Conservation (phyloP, 768 basidiomycete genomes). For the Tylopilus vinaceipallidus region DNA sequence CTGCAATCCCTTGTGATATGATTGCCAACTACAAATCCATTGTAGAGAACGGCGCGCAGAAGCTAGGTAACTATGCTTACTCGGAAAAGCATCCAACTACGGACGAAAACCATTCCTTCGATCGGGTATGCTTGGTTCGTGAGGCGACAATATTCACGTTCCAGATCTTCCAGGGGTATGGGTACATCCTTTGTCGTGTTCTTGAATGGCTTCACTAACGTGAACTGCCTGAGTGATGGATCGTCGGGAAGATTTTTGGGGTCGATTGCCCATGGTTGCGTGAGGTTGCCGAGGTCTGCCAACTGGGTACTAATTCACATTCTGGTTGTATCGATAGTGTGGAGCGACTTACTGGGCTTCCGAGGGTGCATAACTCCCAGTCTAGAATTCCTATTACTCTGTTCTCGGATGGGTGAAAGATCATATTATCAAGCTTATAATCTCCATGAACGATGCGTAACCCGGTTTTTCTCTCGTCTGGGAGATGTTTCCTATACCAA, state of each 20-base stretch:
- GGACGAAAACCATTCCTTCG: slow-evolving; percentile 71
- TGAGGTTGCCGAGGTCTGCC: slow-evolving; percentile 88
- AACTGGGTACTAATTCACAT: slow-evolving; percentile 42
- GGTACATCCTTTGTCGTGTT: slow-evolving; percentile 55
- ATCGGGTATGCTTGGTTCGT: slow-evolving; percentile 72
- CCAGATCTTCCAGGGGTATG: slow-evolving; percentile 66
- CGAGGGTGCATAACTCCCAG: slow-evolving; percentile 96
- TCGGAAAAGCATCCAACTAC: slow-evolving; percentile 84
- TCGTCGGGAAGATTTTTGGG: slow-evolving; percentile 35
- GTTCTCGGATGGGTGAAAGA: slow-evolving; percentile 92
- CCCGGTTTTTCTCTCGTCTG: slow-evolving; percentile 73
- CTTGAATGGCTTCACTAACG: slow-evolving; percentile 60
- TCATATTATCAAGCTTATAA: slow-evolving; percentile 95
- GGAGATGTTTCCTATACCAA: slow-evolving; percentile 77
- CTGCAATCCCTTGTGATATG: slow-evolving; percentile 89
- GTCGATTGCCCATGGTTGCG: slow-evolving; percentile 76
- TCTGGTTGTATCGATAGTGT: background rate
- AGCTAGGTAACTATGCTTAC: slow-evolving; percentile 37
- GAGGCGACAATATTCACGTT: slow-evolving; percentile 76
- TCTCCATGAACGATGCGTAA: slow-evolving; percentile 94
- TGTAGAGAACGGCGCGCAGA: background rate
- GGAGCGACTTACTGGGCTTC: slow-evolving; percentile 70
- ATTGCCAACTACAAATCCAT: slow-evolving; percentile 55
- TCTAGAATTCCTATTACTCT: slow-evolving; percentile 93
- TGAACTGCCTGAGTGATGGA: slow-evolving; percentile 10